Percentiles rank a stretch among this genome's conserved stretches.
Evolutionary conservation across 805 yeast species (phyloP).

Genomic region (Yamadazyma ubonensis): DNA sequence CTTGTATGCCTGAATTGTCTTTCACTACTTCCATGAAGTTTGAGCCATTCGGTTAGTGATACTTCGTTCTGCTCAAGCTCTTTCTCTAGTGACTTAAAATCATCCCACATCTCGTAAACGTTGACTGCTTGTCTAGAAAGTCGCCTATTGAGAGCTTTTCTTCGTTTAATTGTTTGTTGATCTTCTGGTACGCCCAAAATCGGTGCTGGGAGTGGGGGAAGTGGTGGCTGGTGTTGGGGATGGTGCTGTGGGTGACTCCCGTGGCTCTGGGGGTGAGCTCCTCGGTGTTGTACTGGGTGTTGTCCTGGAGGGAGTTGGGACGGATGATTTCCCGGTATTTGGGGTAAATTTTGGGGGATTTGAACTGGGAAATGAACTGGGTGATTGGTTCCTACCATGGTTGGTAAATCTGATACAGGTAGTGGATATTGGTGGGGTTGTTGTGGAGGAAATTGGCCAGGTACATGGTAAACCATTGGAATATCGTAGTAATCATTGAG

Average conservation of each 20-base stretch:
- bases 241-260: neutral
- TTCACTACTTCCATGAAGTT: slow-evolving; percentile 29
- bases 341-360: too few species aligned
- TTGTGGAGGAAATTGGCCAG: too few species aligned
- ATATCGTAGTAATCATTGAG: neutral
- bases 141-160: slow-evolving; percentile 21
- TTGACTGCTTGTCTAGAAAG: slow-evolving; percentile 29
- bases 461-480: too few species aligned
- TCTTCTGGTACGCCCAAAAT: slow-evolving; percentile 5
- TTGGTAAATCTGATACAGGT: too few species aligned
- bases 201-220: slow-evolving; percentile 1
- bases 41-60: slow-evolving; percentile 30
- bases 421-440: too few species aligned
- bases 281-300: too few species aligned
- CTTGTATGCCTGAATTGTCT: slow-evolving; percentile 30
- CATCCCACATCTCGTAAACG: slow-evolving; percentile 35
- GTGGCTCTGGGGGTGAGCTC: slow-evolving; percentile 2
- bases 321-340: too few species aligned
- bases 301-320: too few species aligned
- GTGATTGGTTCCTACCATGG: too few species aligned
- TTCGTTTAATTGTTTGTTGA: slow-evolving; percentile 16
- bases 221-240: neutral
- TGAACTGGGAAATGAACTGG: too few species aligned
- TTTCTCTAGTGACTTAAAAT: slow-evolving; percentile 27
- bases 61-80: slow-evolving; percentile 24